Evolutionary conservation across 495 filamentous ascomycete species (phyloP).

Genomic region (Aspergillus kassunensis): DNA sequence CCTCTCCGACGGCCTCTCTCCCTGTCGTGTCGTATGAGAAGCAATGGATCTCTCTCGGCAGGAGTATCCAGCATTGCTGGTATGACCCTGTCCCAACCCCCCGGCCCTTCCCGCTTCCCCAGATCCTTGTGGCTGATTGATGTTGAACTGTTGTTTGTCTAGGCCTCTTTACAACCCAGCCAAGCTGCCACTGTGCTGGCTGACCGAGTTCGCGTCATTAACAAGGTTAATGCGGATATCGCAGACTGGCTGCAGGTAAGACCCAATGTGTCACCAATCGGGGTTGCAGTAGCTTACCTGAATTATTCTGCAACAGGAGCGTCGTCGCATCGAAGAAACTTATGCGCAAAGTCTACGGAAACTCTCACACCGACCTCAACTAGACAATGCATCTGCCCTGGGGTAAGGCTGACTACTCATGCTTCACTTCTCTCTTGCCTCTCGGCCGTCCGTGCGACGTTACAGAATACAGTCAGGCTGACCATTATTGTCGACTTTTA

Average conservation of each 20-base stretch:
- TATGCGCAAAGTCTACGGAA: conserved; percentile 84
- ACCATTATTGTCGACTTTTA: not conserved
- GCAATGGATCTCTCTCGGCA: conserved; percentile 77
- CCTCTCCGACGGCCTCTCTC: conserved; percentile 20
- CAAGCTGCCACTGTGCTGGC: conserved; percentile 81
- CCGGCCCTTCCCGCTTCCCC: conserved; percentile 8
- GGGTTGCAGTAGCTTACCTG: not conserved
- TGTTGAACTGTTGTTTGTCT: conserved; percentile 8
- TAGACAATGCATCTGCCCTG: conserved; percentile 71
- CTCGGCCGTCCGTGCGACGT: not conserved
- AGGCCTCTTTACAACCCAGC: conserved; percentile 79
- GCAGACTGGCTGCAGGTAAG: conserved; percentile 96
- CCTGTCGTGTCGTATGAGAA: conserved; percentile 29
- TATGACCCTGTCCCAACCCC: conserved; percentile 43
- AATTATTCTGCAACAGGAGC: conserved; percentile 59
- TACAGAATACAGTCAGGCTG: not conserved
- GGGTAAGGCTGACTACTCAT: conserved; percentile 56
- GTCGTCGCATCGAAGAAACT: conserved; percentile 84
- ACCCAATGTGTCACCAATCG: not conserved
- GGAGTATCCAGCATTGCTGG: conserved; percentile 96
- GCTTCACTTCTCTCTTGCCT: not conserved
- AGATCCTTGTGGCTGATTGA: no score
- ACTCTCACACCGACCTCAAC: conserved; percentile 63
- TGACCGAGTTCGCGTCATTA: conserved; percentile 84
- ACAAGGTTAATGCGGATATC: conserved; percentile 82